Evolutionary conservation across 73 alveolate species (phyloP), one percentile per base, ranked within the genome.

Genomic region (Effrenium voratum): DNA sequence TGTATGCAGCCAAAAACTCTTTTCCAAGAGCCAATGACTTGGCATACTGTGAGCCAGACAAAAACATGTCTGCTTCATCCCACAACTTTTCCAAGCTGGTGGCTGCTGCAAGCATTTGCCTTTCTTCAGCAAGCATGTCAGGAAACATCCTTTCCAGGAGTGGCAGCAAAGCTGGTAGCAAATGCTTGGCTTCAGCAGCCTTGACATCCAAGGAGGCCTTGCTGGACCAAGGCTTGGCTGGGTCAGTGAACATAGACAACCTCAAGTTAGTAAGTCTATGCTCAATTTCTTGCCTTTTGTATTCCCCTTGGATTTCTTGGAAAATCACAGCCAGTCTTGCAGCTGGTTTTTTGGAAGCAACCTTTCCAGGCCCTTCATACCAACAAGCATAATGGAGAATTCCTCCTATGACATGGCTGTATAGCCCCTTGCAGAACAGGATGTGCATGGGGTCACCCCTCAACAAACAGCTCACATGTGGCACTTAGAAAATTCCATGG

Each of bases 1-100:
- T 46, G 91, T 80, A 80, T 40, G 36, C 47, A 34, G 12, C 66
- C 47, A 80, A 47, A 34, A 80, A 80, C 72, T 8, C 91, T 46
- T 80, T 80, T 80, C 72, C 91, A 80, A 80, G 91, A 38, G 73
- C 38, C 38, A 82, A 32, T 4, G 93, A 59, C 40, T 16, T 38
- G 10, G 34, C 73, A 50, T 49, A 82, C 76, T 82, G 77, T 49
- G 40, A 34, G 5, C 49, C 73, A 44, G 93, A 49, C 40, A 82
- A 77, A 52, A 82, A 34, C 0, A 50, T 32, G 52, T 55, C 76
- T 43, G 77, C 75, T 4, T 8, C 50, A 38, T 52, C 68, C 93
- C 93, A 82, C 43, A 82, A 77, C 93, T 82, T 82, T 49, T 82
- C 93, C 93, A 82, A 82, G 63, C 93, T 82, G 43, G 73, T 1